These are phyloP conservation scores for Globisporangium sylvaticum DNA, from an alignment of 352 stramenopile species.

Conservation along the genomic window DNA sequence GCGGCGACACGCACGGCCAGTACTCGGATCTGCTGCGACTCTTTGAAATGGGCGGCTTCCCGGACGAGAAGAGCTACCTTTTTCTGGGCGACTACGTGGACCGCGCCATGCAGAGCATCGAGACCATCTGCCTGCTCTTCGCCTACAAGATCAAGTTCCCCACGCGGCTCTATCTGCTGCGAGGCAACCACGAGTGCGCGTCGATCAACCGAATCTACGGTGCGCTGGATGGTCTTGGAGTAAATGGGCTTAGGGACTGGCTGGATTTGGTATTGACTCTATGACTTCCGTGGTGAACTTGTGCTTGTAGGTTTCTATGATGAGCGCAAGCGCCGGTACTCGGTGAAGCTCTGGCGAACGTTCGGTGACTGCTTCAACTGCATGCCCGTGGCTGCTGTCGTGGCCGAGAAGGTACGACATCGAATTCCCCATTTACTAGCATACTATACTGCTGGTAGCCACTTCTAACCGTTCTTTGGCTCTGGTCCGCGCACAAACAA, in stretches of 20 bases:
- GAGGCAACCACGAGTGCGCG: constrained; percentile 76
- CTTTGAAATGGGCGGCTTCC: constrained; percentile 90
- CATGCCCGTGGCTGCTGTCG: constrained; percentile 93
- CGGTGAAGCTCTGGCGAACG: constrained; percentile 91
- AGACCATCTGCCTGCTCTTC: constrained; percentile 80
- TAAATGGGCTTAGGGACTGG: background rate
- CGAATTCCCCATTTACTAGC: too few species aligned
- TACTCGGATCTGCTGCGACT: constrained; percentile 98
- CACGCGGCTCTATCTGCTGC: constrained; percentile 81
- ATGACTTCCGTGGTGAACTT: background rate
- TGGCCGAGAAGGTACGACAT: constrained; percentile 88
- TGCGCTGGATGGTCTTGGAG: background rate
- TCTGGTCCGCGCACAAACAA: background rate
- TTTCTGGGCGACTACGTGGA: constrained; percentile 87
- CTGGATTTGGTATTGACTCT: background rate
- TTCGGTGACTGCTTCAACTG: constrained; percentile 99
- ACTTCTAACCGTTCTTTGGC: background rate
- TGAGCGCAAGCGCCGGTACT: constrained; percentile 95
- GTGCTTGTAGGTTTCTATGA: constrained; percentile 92
- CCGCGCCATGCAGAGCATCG: constrained; percentile 84
- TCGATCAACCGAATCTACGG: constrained; percentile 86
- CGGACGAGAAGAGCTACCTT: constrained; percentile 76
- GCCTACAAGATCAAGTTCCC: constrained; percentile 89
- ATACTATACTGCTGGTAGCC: background rate
- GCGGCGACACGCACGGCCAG: constrained; percentile 96